A percentile compares a stretch with the other conserved stretches of the same genome.
Conservation (phyloP, 495 filamentous ascomycete genomes). For the Trichoderma virens region DNA sequence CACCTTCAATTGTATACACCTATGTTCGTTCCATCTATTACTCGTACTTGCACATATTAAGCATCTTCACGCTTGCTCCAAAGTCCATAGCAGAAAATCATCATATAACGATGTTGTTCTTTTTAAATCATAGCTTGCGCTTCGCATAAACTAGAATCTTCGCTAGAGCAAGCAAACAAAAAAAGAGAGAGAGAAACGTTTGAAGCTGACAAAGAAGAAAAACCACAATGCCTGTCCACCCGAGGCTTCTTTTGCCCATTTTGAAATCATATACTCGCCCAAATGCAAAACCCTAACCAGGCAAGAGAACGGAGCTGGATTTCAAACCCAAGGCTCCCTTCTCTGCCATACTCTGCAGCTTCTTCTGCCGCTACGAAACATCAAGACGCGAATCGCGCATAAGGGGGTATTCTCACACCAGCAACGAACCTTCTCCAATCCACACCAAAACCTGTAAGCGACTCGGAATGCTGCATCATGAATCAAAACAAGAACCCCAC, state of each 20-base stretch:
- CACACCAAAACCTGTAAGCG: not conserved
- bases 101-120: not conserved
- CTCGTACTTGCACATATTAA: too few species aligned
- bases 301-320: not conserved
- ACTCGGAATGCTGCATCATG: slow-evolving; percentile 1
- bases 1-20: too few species aligned
- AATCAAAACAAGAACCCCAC: slow-evolving; percentile 5
- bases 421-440: not conserved
- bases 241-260: not conserved
- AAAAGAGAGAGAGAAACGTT: not conserved
- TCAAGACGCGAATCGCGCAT: not conserved
- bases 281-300: not conserved
- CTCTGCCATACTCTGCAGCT: not conserved
- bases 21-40: too few species aligned
- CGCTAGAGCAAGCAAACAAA: not conserved
- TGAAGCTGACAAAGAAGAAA: not conserved
- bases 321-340: not conserved
- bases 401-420: slow-evolving; percentile 2
- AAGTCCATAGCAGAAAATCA: too few species aligned
- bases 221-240: not conserved
- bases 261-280: not conserved
- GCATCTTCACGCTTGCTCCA: too few species aligned
- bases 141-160: not conserved
- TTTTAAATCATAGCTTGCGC: not conserved
- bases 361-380: not conserved